A percentile compares a stretch with the other conserved stretches of the same genome.
These are phyloP conservation scores for Caloboletus firmus DNA, from an alignment of 1,284 basidiomycete genomes.

Conservation along the genomic window DNA sequence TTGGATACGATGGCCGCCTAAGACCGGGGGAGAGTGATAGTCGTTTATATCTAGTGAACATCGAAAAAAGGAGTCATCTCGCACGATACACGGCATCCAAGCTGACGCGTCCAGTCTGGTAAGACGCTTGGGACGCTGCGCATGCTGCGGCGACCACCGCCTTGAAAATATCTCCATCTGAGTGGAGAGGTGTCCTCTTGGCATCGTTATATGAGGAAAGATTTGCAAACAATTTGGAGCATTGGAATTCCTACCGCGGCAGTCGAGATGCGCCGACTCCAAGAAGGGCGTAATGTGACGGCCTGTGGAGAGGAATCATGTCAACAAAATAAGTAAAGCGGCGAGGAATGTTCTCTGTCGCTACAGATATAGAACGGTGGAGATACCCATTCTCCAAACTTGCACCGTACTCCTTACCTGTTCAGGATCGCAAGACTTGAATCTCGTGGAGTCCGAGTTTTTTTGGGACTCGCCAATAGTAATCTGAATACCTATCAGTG, in stretches of 20 bases:
- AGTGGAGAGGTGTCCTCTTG: neutral
- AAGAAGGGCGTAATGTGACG: neutral
- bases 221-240: neutral
- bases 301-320: neutral
- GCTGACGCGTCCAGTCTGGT: neutral
- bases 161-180: neutral
- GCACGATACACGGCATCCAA: neutral
- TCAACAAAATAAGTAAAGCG: neutral
- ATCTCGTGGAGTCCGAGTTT: neutral
- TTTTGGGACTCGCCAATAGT: neutral
- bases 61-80: neutral
- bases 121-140: neutral
- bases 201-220: neutral
- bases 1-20: neutral
- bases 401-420: neutral
- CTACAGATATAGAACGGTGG: neutral
- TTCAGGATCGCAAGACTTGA: neutral
- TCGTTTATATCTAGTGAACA: neutral
- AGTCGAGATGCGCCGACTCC: neutral
- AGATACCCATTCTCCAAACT: neutral
- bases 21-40: neutral
- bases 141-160: constrained; percentile 4
- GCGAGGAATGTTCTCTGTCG: neutral
- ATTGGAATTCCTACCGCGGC: neutral
- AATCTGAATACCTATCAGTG: neutral